Conservation (phyloP, 2,329 filamentous ascomycete genomes). For the Drechslera avenae region DNA sequence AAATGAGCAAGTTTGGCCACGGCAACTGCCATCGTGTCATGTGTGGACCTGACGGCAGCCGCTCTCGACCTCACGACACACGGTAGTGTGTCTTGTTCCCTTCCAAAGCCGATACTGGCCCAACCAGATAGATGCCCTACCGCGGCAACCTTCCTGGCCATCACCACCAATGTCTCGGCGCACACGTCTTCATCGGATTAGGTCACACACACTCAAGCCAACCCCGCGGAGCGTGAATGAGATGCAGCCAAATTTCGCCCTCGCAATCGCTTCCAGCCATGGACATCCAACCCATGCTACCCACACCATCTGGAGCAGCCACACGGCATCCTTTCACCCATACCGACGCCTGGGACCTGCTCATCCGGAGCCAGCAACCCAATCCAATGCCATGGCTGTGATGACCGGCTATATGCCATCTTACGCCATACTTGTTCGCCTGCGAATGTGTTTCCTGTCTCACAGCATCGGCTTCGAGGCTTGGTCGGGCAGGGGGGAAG, state of each 20-base stretch:
- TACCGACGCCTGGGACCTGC: slow-evolving; percentile 11
- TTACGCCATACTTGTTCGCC: slow-evolving; percentile 11
- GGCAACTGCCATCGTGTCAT: no score
- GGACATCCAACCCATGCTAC: slow-evolving; percentile 16
- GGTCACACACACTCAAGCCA: not conserved
- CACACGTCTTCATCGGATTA: slow-evolving; percentile 20
- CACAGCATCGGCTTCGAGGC: slow-evolving; percentile 27
- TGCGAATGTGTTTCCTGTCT: slow-evolving; percentile 29
- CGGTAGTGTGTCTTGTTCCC: not conserved
- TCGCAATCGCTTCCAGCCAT: slow-evolving; percentile 5
- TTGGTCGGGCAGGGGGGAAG: not conserved
- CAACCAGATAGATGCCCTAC: slow-evolving; percentile 7
- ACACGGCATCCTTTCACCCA: slow-evolving; percentile 8
- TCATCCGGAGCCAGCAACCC: slow-evolving; percentile 3
- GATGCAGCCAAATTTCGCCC: no score
- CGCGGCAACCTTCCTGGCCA: slow-evolving; percentile 6
- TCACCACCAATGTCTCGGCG: slow-evolving; percentile 29
- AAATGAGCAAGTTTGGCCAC: no score
- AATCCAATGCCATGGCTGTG: not conserved
- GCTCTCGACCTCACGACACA: not conserved
- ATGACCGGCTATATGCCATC: slow-evolving; percentile 25
- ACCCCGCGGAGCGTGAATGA: no score
- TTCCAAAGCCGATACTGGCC: slow-evolving; percentile 3
- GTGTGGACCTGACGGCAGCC: not conserved
- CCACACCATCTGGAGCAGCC: slow-evolving; percentile 9